Percentiles rank a stretch among this genome's conserved stretches.
phyloP scores from a whole-genome alignment of 2,329 filamentous ascomycete species.

The Ustulina deusta region DNA sequence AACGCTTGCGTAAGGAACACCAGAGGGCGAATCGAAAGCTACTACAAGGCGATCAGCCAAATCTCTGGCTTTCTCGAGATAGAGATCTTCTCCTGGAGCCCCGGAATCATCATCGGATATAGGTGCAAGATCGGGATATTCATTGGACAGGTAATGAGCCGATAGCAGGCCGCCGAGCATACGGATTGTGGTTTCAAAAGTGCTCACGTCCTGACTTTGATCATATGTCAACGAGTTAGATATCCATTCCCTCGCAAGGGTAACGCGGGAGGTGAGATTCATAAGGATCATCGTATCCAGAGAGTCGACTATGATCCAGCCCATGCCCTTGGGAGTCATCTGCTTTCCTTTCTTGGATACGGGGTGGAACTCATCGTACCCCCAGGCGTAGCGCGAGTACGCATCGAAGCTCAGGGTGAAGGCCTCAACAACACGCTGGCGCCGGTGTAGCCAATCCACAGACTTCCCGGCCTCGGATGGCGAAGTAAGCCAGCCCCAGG shows the following conservation, averaged over 20 bases:
- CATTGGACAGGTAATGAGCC: constrained; percentile 92
- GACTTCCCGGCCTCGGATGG: constrained; percentile 57
- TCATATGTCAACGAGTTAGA: constrained; percentile 84
- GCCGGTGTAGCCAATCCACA: constrained; percentile 81
- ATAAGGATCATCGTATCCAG: constrained; percentile 98
- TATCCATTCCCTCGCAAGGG: constrained; percentile 90
- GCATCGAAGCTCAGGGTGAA: constrained; percentile 93
- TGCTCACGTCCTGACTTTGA: constrained; percentile 95
- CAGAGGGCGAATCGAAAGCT: constrained; percentile 88
- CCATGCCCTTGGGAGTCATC: constrained; percentile 90
- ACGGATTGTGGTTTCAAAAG: constrained; percentile 96
- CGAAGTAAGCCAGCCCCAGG: constrained; percentile 69
- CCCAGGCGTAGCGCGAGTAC: constrained; percentile 95
- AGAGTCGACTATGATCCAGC: constrained; percentile 98
- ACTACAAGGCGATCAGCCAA: constrained; percentile 87
- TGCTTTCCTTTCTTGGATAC: constrained; percentile 80
- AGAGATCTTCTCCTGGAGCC: constrained; percentile 85
- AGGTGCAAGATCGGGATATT: constrained; percentile 82
- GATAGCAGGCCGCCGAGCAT: constrained; percentile 95
- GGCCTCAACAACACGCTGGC: constrained; percentile 86
- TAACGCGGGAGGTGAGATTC: constrained; percentile 89
- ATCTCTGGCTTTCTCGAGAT: constrained; percentile 95
- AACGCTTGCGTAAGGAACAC: constrained; percentile 90
- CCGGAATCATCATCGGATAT: constrained; percentile 78
- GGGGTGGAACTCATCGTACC: constrained; percentile 89